Evolutionary conservation across 2,329 filamentous ascomycete genomes (phyloP).

Genomic region (Cladosporium oxysporum): DNA sequence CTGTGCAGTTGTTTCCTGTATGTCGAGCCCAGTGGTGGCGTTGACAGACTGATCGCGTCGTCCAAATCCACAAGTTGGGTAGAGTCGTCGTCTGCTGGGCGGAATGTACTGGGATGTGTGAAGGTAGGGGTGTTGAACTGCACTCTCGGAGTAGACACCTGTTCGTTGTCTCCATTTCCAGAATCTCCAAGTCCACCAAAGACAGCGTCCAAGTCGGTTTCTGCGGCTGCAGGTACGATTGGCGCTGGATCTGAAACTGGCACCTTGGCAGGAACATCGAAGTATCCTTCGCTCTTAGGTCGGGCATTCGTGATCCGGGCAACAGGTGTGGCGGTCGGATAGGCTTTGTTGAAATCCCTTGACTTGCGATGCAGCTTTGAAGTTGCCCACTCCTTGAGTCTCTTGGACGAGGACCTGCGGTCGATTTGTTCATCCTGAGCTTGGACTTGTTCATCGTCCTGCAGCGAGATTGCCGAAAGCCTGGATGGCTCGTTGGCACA

Average conservation of each 20-base stretch:
- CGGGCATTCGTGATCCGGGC: constrained; percentile 5
- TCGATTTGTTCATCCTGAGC: constrained; percentile 6
- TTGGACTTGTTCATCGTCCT: constrained; percentile 24
- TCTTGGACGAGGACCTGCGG: constrained; percentile 53
- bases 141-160: constrained; percentile 15
- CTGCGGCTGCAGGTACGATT: constrained; percentile 25
- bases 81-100: constrained; percentile 52
- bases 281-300: constrained; percentile 21
- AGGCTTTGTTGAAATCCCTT: constrained; percentile 22
- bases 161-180: not conserved
- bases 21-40: constrained; percentile 58
- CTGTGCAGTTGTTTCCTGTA: constrained; percentile 63
- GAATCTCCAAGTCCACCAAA: constrained; percentile 25
- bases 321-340: not conserved
- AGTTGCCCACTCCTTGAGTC: constrained; percentile 70
- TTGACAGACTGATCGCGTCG: constrained; percentile 59
- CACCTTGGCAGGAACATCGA: constrained; percentile 20
- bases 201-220: constrained; percentile 38
- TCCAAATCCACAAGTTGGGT: constrained; percentile 91
- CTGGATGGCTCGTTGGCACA: constrained; percentile 29
- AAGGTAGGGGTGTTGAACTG: constrained; percentile 22
- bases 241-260: not conserved
- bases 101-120: constrained; percentile 17
- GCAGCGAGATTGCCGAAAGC: constrained; percentile 36
- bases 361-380: constrained; percentile 31